phyloP scores from a whole-genome alignment of 352 stramenopile genomes.

The Globisporangium nodosum region DNA sequence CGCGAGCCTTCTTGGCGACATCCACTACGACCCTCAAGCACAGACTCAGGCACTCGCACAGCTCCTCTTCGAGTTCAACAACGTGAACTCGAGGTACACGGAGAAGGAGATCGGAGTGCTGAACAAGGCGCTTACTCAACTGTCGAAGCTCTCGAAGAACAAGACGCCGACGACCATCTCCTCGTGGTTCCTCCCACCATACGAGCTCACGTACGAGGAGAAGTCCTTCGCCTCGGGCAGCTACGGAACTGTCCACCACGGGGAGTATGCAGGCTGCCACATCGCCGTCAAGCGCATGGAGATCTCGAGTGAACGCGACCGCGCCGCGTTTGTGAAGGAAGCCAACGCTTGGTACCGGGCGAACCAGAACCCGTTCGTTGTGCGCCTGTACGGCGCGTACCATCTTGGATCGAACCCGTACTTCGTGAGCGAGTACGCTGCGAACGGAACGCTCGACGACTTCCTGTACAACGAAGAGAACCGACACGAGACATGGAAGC shows the following conservation, averaged over 20 bases:
- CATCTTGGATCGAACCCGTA: background rate
- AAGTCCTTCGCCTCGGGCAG: background rate
- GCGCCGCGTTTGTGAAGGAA: background rate
- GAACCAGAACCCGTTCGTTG: background rate
- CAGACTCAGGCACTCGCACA: slow-evolving; percentile 3
- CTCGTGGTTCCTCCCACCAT: slow-evolving; percentile 6
- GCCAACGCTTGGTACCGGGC: background rate
- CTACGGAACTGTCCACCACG: background rate
- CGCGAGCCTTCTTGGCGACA: background rate
- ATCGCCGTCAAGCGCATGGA: background rate
- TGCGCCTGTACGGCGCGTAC: background rate
- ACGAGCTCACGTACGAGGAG: background rate
- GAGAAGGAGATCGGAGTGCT: slow-evolving; percentile 2
- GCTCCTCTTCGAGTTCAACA: slow-evolving; percentile 4
- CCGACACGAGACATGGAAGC: background rate
- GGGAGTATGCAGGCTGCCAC: background rate
- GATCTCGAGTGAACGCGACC: background rate
- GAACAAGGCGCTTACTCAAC: background rate
- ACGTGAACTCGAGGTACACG: background rate
- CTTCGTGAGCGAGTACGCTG: background rate
- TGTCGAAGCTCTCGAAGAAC: background rate
- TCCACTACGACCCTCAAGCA: background rate
- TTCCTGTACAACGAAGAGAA: background rate
- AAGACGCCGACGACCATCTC: background rate
- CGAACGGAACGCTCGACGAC: background rate